phyloP scores from a whole-genome alignment of 1,284 basidiomycete genomes.

The Thecaphora thlaspeos region DNA sequence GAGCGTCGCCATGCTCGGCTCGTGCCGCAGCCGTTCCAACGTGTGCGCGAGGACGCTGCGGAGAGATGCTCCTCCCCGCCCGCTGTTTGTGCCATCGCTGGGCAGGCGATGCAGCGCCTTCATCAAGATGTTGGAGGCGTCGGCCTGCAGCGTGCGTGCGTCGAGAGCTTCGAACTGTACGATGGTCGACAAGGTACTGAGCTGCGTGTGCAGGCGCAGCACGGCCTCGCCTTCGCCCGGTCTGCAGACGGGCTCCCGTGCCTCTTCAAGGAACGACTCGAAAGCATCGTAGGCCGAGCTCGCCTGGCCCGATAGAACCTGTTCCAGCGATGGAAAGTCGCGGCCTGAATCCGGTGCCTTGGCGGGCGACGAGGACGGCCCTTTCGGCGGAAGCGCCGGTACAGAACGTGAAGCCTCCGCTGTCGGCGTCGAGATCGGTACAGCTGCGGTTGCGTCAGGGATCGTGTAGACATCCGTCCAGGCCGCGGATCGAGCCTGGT shows the following conservation, averaged over 20 bases:
- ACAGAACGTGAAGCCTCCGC: too few relatives aligned
- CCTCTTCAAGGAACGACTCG: slow-evolving; percentile 38
- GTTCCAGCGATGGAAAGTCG: slow-evolving; percentile 5
- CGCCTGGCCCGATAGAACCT: slow-evolving; percentile 23
- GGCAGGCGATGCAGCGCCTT: slow-evolving; percentile 36
- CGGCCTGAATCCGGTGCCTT: too few relatives aligned
- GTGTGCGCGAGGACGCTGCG: not conserved
- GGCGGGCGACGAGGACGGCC: not conserved
- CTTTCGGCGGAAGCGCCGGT: not conserved
- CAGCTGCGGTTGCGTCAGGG: slow-evolving; percentile 14
- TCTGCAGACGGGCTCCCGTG: slow-evolving; percentile 17
- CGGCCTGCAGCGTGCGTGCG: slow-evolving; percentile 38
- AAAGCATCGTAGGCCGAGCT: slow-evolving; percentile 40
- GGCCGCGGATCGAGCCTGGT: not conserved
- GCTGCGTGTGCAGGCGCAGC: slow-evolving; percentile 47
- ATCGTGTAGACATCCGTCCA: slow-evolving; percentile 12
- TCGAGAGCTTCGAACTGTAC: slow-evolving; percentile 34
- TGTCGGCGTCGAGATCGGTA: not conserved
- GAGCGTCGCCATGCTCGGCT: slow-evolving; percentile 32
- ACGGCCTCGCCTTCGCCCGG: slow-evolving; percentile 46
- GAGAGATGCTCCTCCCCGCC: not conserved
- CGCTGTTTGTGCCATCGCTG: slow-evolving; percentile 11
- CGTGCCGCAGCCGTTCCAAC: slow-evolving; percentile 18
- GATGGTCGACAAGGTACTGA: slow-evolving; percentile 40
- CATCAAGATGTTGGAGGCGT: slow-evolving; percentile 36